Base-by-base conservation (phyloP, 192 early-diverging fungal species). In the Umbelopsis sp. region DNA sequence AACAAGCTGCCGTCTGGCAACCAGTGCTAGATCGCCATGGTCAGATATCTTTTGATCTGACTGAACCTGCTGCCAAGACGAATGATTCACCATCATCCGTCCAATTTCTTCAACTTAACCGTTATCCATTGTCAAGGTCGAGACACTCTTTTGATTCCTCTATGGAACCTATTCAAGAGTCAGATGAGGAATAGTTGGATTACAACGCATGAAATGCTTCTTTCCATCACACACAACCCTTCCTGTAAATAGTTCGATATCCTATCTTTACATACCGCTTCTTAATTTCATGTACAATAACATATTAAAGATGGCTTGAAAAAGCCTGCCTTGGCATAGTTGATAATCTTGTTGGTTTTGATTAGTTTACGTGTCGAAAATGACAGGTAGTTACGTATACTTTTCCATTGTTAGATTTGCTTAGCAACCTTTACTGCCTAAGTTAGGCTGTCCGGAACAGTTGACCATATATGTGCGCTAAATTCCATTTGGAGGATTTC, bases 151-250 rank as follows among this genome's bases (percentile, higher is more conserved):
- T 61, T 16, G 55, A 61, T 12, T 61, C 55, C 5, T 35, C 7
- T n/a, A 61, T 61, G 55, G 55, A 30, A 61, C 55, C 55, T 12
- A 61, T 61, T 61, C 55, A 61, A 61, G 55, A 61, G 25, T 61
- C 55, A 0, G 55, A 61, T 12, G 55, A 61, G 18, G 55, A 61
- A 35, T 61, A 61, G 55, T 49, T 21, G 37, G 5, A 41, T 41
- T 41, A 41, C 10, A 41, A 41, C 37, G 37, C 37, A 41, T 41
- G 37, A 41, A 41, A 49, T 21, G 15, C 12, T 49, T 16, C 15
- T 21, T 20, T 49, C 48, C 48, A 21, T 49, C 20, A 13, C 18
- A 49, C 18, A 55, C 13, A 7, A 12, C 12, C 23, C 30, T 35
- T 18, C 11, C 25, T 61, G 55, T 61, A 61, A 13, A 61, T 61